Base-by-base conservation (phyloP, 805 yeast species). In the Metschnikowia continentalis region DNA sequence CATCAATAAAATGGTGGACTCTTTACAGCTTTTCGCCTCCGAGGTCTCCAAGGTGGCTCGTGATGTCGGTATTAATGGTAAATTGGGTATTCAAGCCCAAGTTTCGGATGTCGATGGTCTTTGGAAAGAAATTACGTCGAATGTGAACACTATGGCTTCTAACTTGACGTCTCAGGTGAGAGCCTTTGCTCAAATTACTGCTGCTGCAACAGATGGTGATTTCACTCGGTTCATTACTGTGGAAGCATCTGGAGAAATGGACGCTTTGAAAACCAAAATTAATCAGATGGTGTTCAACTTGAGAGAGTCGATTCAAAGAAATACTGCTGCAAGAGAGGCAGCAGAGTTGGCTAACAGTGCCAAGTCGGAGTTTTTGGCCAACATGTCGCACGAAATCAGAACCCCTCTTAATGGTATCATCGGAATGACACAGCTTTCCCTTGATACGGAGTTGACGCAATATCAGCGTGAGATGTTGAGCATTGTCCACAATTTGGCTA, bases 71-170 rank as follows among this genome's bases (percentile, higher is more conserved):
- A 88, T 88, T 46, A 92, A 89, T 62, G 96, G 96, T 72, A 89
- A 88, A 66, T 78, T 89, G 49, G 96, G 96, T 60, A 94, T 88
- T 44, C 95, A 88, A 64, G 96, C 96, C 6, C 94, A 89, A 64
- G 96, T 89, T 26, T 80, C 83, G 48, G 96, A 89, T 71, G 95
- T 89, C 20, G 95, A 88, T 67, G 96, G 96, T 2, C 70, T 88
- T 53, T 89, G 96, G 96, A 88, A 86, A 63, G 95, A 88, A 61
- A 89, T 89, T 62, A 89, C 95, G 26, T 87, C 94, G 17, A 89
- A 89, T 69, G 96, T 89, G 57, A 89, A 89, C 64, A 88, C 92
- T 22, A 89, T 89, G 96, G 96, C 96, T 47, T 83, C 92, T n/a
- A 89, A 89, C 66, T 79, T 89, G 65, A 89, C 96, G 0, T 85